These are phyloP conservation scores for Paraconiothyrium sp. DNA, from an alignment of 2,329 filamentous ascomycete genomes.

Conservation along the genomic window DNA sequence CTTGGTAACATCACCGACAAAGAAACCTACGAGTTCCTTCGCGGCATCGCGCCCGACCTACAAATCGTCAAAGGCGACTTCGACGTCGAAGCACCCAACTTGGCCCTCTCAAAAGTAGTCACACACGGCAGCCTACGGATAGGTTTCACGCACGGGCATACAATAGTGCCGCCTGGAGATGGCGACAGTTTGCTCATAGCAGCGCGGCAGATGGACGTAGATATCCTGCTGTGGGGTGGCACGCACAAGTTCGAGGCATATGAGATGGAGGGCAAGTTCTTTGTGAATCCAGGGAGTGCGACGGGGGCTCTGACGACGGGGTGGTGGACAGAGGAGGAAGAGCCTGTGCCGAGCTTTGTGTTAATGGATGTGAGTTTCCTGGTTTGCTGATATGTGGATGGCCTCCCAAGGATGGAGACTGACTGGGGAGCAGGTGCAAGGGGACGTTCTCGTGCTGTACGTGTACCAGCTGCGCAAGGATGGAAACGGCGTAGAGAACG, in stretches of 20 bases:
- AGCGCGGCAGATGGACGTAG: constrained; percentile 75
- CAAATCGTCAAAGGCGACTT: constrained; percentile 77
- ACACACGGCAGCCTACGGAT: constrained; percentile 74
- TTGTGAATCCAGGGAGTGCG: constrained; percentile 74
- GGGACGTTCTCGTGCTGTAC: constrained; percentile 93
- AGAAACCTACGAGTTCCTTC: constrained; percentile 66
- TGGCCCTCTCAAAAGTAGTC: constrained; percentile 73
- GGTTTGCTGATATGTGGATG: neutral
- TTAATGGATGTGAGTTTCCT: constrained; percentile 87
- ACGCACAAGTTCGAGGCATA: constrained; percentile 77
- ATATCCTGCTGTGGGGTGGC: constrained; percentile 74
- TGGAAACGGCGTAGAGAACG: constrained; percentile 61
- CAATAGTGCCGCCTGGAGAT: constrained; percentile 74
- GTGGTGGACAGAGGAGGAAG: constrained; percentile 66
- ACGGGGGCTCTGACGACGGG: constrained; percentile 71
- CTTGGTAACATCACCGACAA: constrained; percentile 67
- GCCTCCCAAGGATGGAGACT: constrained; percentile 21
- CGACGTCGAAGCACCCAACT: constrained; percentile 72
- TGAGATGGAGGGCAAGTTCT: constrained; percentile 77
- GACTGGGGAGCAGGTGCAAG: constrained; percentile 75
- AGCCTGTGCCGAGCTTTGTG: constrained; percentile 90
- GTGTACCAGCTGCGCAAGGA: constrained; percentile 75
- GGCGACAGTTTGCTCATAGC: constrained; percentile 73
- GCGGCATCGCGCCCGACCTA: constrained; percentile 66
- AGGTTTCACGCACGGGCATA: constrained; percentile 76